Evolutionary conservation across 495 filamentous ascomycete species (phyloP).

Genomic region (Barbatosphaeria neglecta): DNA sequence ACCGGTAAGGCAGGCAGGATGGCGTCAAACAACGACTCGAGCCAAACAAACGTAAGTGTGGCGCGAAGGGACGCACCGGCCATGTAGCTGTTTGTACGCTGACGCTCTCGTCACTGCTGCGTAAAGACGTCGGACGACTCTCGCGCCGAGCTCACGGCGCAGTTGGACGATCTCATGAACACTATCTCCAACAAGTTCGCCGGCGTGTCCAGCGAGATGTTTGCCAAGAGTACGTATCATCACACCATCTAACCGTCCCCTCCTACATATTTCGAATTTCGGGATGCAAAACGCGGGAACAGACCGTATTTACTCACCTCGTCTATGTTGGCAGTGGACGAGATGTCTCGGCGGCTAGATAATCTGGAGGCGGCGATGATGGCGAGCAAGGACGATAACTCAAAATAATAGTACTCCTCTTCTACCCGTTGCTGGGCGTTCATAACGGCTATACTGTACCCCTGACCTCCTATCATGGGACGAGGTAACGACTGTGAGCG

Average conservation of each 20-base stretch:
- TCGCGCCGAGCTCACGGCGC: slow-evolving; percentile 55
- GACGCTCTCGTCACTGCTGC: background rate
- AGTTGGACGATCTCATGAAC: slow-evolving; percentile 76
- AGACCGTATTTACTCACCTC: slow-evolving; percentile 2
- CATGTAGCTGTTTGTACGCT: no score
- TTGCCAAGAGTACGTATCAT: slow-evolving; percentile 62
- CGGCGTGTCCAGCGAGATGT: slow-evolving; percentile 68
- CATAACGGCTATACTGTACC: no score
- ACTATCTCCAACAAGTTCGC: slow-evolving; percentile 76
- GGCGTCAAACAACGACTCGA: slow-evolving; percentile 18
- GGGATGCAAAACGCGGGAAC: no score
- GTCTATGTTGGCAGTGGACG: slow-evolving; percentile 56
- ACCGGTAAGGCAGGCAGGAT: slow-evolving; percentile 3
- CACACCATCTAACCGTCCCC: no score
- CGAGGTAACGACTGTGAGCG: no score
- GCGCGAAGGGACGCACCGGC: no score
- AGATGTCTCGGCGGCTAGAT: slow-evolving; percentile 84
- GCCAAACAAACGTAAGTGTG: slow-evolving; percentile 20
- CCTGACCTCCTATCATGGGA: no score
- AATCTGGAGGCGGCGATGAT: slow-evolving; percentile 68
- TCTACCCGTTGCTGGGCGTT: no score
- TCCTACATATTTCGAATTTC: background rate
- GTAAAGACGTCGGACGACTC: slow-evolving; percentile 25
- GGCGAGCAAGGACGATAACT: slow-evolving; percentile 28
- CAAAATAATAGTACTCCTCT: slow-evolving; percentile 13